Percentiles rank a stretch among this genome's conserved stretches.
Evolutionary conservation across 2,329 filamentous ascomycete species (phyloP).

Genomic region (Coleophoma cylindrospora): DNA sequence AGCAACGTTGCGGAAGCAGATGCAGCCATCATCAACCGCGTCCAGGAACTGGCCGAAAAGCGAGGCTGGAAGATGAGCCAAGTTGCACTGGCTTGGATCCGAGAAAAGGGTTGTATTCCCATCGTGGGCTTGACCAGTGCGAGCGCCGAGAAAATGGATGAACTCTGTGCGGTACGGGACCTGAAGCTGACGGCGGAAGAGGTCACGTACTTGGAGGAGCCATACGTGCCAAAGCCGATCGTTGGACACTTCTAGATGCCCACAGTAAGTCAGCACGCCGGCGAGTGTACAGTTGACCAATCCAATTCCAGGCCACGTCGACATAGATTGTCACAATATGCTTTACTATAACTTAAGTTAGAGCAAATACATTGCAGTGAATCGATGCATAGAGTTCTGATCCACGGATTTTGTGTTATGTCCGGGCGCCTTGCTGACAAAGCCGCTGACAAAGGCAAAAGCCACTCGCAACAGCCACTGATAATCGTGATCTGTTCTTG

Average conservation of each 20-base stretch:
- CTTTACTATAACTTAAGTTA: too few relatives aligned
- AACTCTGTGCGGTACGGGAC: conserved; percentile 36
- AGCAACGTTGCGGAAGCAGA: conserved; percentile 36
- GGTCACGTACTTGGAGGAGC: conserved; percentile 46
- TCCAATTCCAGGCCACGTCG: too few relatives aligned
- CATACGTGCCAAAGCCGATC: conserved; percentile 41
- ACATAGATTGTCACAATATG: not conserved
- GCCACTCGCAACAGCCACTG: too few relatives aligned
- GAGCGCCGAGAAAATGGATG: conserved; percentile 45
- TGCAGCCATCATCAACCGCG: conserved; percentile 44
- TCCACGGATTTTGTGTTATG: not conserved
- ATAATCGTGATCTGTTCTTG: too few relatives aligned
- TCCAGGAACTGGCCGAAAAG: conserved; percentile 52
- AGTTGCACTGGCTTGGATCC: conserved; percentile 50
- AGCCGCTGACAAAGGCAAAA: not conserved
- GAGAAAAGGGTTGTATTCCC: conserved; percentile 38
- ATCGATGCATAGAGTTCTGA: not conserved
- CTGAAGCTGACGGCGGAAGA: conserved; percentile 44
- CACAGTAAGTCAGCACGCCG: too few relatives aligned
- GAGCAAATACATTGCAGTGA: too few relatives aligned
- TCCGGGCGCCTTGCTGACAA: not conserved
- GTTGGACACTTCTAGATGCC: conserved; percentile 12
- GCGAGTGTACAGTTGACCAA: too few relatives aligned
- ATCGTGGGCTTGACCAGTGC: conserved; percentile 43
- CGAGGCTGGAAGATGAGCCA: conserved; percentile 52